Conservation (phyloP, 116 monocot genomes). For the Cymodocea nodosa region DNA sequence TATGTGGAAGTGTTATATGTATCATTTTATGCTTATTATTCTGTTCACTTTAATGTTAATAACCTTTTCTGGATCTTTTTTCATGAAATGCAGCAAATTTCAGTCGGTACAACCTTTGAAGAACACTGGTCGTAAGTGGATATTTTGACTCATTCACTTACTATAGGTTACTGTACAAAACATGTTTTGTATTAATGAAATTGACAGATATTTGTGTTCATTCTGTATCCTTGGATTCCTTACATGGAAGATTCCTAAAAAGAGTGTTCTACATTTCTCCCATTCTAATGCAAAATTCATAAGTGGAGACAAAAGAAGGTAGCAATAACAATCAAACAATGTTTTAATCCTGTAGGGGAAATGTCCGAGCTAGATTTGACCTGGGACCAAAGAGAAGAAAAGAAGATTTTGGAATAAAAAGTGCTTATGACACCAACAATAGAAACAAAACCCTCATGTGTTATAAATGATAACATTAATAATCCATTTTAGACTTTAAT, state of each 20-base stretch:
- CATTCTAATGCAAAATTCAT: no score
- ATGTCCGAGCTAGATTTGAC: no score
- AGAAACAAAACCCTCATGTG: no score
- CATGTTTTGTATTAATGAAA: neutral
- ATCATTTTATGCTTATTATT: neutral
- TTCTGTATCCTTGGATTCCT: neutral
- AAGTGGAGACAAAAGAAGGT: no score
- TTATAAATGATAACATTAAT: no score
- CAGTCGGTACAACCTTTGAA: slow-evolving; percentile 1
- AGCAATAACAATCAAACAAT: no score
- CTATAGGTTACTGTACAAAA: neutral
- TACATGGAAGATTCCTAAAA: neutral
- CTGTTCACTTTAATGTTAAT: neutral
- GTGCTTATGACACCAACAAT: no score
- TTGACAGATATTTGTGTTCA: neutral
- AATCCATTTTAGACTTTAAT: no score
- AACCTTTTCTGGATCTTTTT: slow-evolving; percentile 1
- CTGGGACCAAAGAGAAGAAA: neutral
- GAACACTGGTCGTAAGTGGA: slow-evolving; percentile 2
- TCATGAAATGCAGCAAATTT: slow-evolving; percentile 5
- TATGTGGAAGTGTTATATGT: neutral
- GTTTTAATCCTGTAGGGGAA: no score
- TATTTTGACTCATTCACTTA: neutral
- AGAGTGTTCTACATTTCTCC: neutral
- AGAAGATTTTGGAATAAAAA: no score